A percentile compares a stretch with the other conserved stretches of the same genome.
These are phyloP conservation scores for Metschnikowia cerradonensis DNA, from an alignment of 805 yeast species.

Conservation along the genomic window DNA sequence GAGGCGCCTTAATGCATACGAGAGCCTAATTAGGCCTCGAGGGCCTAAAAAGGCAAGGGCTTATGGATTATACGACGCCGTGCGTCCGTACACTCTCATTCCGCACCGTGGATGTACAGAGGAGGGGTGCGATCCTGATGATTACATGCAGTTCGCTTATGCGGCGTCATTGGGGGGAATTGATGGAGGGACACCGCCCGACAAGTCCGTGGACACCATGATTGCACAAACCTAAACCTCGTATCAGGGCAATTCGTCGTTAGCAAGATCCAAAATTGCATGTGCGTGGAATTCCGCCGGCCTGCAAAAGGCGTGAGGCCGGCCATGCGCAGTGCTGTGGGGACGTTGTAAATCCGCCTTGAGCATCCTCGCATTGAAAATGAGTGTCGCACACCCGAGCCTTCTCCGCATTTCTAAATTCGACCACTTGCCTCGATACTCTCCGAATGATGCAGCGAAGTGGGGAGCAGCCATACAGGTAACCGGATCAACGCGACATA, in stretches of 20 bases:
- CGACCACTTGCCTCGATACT: not conserved
- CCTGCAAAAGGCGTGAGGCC: not conserved
- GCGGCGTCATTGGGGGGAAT: too few relatives aligned
- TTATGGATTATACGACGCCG: not conserved
- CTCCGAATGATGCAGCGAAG: constrained; percentile 3
- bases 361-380: not conserved
- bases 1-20: not conserved
- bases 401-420: constrained; percentile 4
- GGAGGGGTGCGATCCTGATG: constrained; percentile 3
- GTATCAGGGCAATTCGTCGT: too few relatives aligned
- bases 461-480: not conserved
- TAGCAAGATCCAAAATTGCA: not conserved
- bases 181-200: not conserved
- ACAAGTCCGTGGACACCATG: not conserved
- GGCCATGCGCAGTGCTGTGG: not conserved
- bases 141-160: not conserved
- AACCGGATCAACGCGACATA: not conserved
- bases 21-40: constrained; percentile 7
- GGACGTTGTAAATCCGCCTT: constrained; percentile 3
- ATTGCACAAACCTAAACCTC: too few relatives aligned
- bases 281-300: not conserved
- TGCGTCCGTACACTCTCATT: not conserved
- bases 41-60: constrained; percentile 5
- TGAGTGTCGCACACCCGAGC: not conserved
- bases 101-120: constrained; percentile 7